Conservation (phyloP, 345 rosid genomes). For the Microcos paniculata region DNA sequence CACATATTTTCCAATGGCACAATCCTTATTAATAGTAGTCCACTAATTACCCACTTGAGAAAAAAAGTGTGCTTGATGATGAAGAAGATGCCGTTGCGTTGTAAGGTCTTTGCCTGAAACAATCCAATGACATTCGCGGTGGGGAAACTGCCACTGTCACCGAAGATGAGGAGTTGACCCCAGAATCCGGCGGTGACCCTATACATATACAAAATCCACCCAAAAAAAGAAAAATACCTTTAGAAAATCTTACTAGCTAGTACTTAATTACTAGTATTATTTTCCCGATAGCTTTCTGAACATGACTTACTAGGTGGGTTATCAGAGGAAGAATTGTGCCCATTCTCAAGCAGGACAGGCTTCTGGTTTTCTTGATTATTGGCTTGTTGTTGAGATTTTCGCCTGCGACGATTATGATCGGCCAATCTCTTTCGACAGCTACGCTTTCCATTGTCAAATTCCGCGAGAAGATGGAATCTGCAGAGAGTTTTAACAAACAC, state of each 20-base stretch:
- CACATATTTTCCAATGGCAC: background rate
- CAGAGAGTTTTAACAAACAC: background rate
- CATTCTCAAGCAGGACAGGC: slow-evolving; percentile 29
- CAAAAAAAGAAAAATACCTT: background rate
- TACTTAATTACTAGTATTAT: no score
- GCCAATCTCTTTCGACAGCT: slow-evolving; percentile 95
- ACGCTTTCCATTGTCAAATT: slow-evolving; percentile 96
- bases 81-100: slow-evolving; percentile 55
- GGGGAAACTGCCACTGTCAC: slow-evolving; percentile 65
- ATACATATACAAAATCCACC: background rate
- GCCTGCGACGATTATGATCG: slow-evolving; percentile 92
- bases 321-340: slow-evolving; percentile 38
- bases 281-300: background rate
- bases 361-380: slow-evolving; percentile 41
- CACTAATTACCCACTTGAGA: slow-evolving; percentile 33
- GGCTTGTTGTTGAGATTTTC: slow-evolving; percentile 64
- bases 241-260: no score
- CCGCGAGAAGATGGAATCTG: slow-evolving; percentile 91
- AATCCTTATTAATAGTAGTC: background rate
- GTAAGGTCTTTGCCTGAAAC: slow-evolving; percentile 66
- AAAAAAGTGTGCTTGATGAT: slow-evolving; percentile 67
- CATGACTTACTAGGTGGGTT: slow-evolving; percentile 34
- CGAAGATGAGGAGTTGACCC: slow-evolving; percentile 51
- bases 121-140: slow-evolving; percentile 72
- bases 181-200: slow-evolving; percentile 70